Percentiles rank a stretch among this genome's conserved stretches.
Conservation (phyloP, 176 grass and related monocot genomes). For the Rhynchospora breviuscula region DNA sequence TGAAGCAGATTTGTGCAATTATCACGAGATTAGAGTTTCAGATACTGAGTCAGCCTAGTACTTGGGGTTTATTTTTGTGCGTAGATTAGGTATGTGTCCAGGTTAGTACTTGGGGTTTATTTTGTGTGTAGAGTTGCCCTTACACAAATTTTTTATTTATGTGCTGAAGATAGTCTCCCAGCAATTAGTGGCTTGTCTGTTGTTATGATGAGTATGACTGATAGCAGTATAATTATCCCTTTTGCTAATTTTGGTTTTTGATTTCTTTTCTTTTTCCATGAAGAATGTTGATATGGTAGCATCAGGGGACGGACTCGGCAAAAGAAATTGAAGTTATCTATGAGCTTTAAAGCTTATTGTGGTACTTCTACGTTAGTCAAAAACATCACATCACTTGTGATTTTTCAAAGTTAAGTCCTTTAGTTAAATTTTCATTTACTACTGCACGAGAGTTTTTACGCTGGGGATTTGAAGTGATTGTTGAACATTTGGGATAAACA, state of each 20-base stretch:
- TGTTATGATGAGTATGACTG: not conserved
- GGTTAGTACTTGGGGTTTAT: not conserved
- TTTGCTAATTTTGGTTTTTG: not conserved
- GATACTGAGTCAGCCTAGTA: slow-evolving; percentile 8
- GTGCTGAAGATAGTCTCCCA: not conserved
- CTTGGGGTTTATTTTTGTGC: not conserved
- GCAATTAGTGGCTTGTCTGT: not conserved
- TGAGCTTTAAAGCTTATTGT: too few species aligned
- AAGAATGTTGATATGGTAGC: not conserved
- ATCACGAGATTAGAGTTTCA: slow-evolving; percentile 11
- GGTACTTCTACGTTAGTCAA: not conserved
- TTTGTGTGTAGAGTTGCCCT: too few species aligned
- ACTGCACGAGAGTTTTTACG: too few species aligned
- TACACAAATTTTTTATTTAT: not conserved
- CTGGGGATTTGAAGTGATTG: too few species aligned
- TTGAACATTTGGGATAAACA: too few species aligned
- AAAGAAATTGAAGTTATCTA: too few species aligned
- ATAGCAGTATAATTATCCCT: not conserved
- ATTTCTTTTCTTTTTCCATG: not conserved
- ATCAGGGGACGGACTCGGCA: too few species aligned
- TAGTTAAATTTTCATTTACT: too few species aligned
- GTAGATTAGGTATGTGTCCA: not conserved
- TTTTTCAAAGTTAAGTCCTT: not conserved
- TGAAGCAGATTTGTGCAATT: not conserved
- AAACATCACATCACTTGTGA: not conserved